Evolutionary conservation across 192 early-diverging fungal species (phyloP), one percentile per base, ranked within the genome.

Genomic region (Podila clonocystis): DNA sequence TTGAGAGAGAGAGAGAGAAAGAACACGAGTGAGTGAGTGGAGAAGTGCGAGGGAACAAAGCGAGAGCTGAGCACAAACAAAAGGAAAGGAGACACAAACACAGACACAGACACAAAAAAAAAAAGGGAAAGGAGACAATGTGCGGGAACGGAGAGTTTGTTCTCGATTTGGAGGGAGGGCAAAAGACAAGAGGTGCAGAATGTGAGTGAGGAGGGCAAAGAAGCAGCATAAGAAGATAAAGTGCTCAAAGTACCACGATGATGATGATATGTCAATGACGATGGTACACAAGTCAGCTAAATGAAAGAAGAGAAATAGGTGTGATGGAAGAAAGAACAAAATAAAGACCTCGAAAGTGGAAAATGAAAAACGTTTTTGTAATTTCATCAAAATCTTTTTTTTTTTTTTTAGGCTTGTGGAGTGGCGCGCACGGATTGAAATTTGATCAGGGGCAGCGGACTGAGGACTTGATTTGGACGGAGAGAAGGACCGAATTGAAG

Each of bases 101-200:
- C 34, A 45, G 33, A 55, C 2, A 19, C 60, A 62, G 45, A 34
- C 34, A 30, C 12, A 24, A 48, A 61, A 29, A 61, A 38, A 34
- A 34, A 26, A 48, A 62, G 28, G 29, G 49, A 58, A 19, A 61
- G 38, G 41, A 34, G 55, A 63, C 55, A 49, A 49, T 57, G 63
- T 12, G 20, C 31, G 52, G 19, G 50, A 22, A 15, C 19, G 65
- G 50, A n/a, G 55, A 38, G 50, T 58, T 34, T 31, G 38, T 58
- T 68, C 57, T 26, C 41, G 60, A 17, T 31, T 31, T 31, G 30
- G 30, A 49, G 2, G 49, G 28, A 55, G 31, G 58, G 1, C 0
- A 55, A 34, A 57, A 67, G 15, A 30, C 2, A 58, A 20, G 48
- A 52, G 49, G 33, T 33, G 30, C n/a, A n/a, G n/a, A n/a, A n/a